Evolutionary conservation across 495 filamentous ascomycete genomes (phyloP).

Genomic region (Hyaloscypha bicolor): DNA sequence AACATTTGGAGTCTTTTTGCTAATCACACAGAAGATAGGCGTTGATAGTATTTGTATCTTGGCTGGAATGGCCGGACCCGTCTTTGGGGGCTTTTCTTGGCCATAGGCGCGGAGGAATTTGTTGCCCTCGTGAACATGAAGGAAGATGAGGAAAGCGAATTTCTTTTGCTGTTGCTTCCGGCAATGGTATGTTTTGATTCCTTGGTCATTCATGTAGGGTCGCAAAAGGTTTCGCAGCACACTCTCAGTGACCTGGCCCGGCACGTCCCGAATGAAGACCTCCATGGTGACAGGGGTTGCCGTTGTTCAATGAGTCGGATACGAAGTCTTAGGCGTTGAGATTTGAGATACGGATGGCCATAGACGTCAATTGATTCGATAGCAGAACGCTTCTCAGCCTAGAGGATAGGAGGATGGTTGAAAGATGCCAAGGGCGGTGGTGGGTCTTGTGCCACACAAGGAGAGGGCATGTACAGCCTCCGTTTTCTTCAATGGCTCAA

Average conservation of each 20-base stretch:
- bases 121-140: not conserved
- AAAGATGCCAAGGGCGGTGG: no score
- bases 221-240: not conserved
- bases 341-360: no score
- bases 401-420: no score
- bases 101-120: slow-evolving; percentile 8
- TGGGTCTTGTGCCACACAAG: no score
- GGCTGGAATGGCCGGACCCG: not conserved
- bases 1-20: not conserved
- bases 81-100: not conserved
- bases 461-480: no score
- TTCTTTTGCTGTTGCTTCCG: not conserved
- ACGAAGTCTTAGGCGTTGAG: no score
- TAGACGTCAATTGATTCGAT: no score
- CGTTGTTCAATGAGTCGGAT: no score
- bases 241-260: not conserved
- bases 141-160: slow-evolving; percentile 10
- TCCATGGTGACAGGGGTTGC: slow-evolving; percentile 4
- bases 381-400: no score
- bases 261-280: slow-evolving; percentile 13
- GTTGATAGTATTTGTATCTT: not conserved
- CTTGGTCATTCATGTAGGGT: slow-evolving; percentile 2
- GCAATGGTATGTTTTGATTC: slow-evolving; percentile 3
- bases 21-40: not conserved
- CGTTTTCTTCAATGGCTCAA: no score